These are phyloP conservation scores for Xylariaceae sp. DNA, from an alignment of 2,329 filamentous ascomycete genomes.

Conservation along the genomic window DNA sequence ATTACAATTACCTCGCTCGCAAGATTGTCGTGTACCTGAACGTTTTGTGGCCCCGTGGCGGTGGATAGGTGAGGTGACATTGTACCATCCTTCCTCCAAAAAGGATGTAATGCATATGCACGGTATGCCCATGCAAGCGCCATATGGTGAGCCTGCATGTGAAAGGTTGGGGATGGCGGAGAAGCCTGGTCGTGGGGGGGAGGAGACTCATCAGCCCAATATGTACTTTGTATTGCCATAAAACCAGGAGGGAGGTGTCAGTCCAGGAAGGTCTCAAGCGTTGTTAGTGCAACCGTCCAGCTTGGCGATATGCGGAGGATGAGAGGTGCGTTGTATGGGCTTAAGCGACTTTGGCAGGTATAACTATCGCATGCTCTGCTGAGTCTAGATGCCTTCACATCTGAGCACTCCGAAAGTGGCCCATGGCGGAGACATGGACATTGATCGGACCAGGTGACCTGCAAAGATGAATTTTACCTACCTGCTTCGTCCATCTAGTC, in stretches of 20 bases:
- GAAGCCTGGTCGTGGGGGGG: slow-evolving; percentile 21
- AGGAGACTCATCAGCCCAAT: background rate
- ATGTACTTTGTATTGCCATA: background rate
- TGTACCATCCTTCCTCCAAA: slow-evolving; percentile 7
- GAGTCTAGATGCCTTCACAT: background rate
- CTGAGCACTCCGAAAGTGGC: background rate
- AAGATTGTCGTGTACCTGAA: background rate
- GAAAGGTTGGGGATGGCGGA: slow-evolving; percentile 15
- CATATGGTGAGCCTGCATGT: slow-evolving; percentile 20
- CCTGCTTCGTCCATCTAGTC: no score
- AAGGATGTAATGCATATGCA: slow-evolving; percentile 19
- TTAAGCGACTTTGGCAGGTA: background rate
- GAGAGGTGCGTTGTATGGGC: background rate
- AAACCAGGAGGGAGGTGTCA: slow-evolving; percentile 9
- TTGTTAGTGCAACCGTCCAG: slow-evolving; percentile 2
- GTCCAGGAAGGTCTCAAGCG: slow-evolving; percentile 12
- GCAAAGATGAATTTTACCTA: no score
- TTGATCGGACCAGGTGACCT: background rate
- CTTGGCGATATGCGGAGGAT: slow-evolving; percentile 18
- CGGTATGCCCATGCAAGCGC: slow-evolving; percentile 14
- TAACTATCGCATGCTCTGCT: background rate
- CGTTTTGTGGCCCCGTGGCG: background rate
- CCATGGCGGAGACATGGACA: background rate
- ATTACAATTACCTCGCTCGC: background rate
- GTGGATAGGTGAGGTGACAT: background rate